phyloP scores from a whole-genome alignment of 345 rosid genomes.

The Theobroma cacao region DNA sequence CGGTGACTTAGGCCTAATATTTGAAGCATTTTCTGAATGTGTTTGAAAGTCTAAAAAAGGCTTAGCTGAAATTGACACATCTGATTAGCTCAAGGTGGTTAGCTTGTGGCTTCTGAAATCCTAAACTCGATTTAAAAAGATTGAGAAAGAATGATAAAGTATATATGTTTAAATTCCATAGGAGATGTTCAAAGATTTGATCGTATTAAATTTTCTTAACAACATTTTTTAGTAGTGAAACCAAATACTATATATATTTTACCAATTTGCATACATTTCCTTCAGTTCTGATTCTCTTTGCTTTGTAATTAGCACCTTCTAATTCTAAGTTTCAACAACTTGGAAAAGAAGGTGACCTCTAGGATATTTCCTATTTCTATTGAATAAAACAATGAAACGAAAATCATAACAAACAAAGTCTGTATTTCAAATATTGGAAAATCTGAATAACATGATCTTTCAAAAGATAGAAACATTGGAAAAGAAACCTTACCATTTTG shows the following conservation, averaged over 20 bases:
- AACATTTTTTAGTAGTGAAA: neutral
- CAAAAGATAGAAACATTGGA: neutral
- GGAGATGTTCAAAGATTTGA: neutral
- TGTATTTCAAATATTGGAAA: neutral
- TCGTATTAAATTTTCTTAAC: neutral
- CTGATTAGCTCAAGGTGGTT: too few species aligned
- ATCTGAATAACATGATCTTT: neutral
- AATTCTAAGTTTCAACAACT: neutral
- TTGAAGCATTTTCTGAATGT: neutral
- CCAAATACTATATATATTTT: neutral
- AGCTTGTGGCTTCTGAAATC: neutral
- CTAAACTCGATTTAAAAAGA: neutral
- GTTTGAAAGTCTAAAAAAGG: too few species aligned
- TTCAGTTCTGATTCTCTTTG: neutral
- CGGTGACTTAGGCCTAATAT: neutral
- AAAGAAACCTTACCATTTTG: slow-evolving; percentile 51
- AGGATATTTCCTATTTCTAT: neutral
- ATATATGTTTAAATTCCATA: neutral
- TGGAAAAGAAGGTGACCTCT: neutral
- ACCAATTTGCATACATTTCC: neutral
- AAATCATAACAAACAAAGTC: neutral
- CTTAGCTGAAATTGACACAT: neutral
- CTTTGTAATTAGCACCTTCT: neutral
- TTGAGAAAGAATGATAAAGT: neutral
- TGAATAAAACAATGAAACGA: neutral